Conservation (phyloP, 257 asterid genomes). For the Scutellaria minor region DNA sequence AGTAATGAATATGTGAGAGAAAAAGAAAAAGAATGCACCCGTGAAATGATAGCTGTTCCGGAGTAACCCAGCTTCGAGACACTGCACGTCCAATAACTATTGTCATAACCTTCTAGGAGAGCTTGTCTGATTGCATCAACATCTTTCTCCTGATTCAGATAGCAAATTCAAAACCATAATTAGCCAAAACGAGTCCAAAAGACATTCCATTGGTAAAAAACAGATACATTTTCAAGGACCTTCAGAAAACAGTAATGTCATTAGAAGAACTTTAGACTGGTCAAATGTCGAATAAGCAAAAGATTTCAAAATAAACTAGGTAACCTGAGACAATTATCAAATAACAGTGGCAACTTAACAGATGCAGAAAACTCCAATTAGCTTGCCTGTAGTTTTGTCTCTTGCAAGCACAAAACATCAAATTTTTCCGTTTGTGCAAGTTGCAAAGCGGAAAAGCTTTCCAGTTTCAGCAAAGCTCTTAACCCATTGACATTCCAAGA, state of each 20-base stretch:
- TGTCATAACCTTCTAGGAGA: conserved; percentile 75
- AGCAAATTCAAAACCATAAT: conserved; percentile 25
- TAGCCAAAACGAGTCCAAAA: background rate
- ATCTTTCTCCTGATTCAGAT: conserved; percentile 78
- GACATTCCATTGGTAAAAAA: background rate
- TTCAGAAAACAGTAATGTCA: background rate
- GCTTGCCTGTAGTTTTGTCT: conserved; percentile 90
- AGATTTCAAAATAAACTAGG: no score
- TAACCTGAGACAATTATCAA: no score
- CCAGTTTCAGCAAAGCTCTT: conserved; percentile 80
- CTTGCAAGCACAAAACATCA: conserved; percentile 94
- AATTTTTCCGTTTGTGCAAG: conserved; percentile 85
- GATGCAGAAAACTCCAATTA: background rate
- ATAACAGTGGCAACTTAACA: background rate
- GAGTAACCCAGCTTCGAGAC: conserved; percentile 90
- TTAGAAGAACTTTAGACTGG: background rate
- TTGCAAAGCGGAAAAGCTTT: conserved; percentile 63
- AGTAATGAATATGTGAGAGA: background rate
- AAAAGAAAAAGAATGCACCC: conserved; percentile 52
- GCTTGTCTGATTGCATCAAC: conserved; percentile 68
- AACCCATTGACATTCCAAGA: conserved; percentile 98
- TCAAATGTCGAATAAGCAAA: background rate
- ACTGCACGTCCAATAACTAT: conserved; percentile 95
- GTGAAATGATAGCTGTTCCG: conserved; percentile 91
- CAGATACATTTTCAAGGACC: background rate